Evolutionary conservation across 371 early-diverging fungal genomes (phyloP).

Genomic region (Lichtheimia ornata): DNA sequence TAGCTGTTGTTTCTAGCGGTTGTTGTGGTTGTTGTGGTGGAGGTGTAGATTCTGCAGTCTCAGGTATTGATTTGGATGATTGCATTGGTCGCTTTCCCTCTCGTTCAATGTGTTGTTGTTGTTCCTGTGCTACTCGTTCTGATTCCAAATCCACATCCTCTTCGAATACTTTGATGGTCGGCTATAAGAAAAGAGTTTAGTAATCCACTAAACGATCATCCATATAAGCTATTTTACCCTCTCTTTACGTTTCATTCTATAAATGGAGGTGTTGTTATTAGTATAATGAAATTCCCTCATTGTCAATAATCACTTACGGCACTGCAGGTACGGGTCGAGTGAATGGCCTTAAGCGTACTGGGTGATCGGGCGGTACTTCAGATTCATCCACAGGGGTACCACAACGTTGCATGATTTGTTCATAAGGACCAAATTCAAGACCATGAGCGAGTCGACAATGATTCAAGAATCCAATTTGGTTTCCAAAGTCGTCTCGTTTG

Average conservation of each 20-base stretch:
- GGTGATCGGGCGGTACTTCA: conserved; percentile 64
- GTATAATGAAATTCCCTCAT: not conserved
- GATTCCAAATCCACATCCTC: conserved; percentile 71
- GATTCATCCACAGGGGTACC: conserved; percentile 67
- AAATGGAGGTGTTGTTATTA: not conserved
- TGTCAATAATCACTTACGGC: conserved; percentile 2
- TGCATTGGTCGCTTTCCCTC: conserved; percentile 4
- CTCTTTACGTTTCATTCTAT: conserved; percentile 24
- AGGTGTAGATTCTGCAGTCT: not conserved
- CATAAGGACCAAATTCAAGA: conserved; percentile 67
- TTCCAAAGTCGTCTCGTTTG: conserved; percentile 67
- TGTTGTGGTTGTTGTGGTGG: not conserved
- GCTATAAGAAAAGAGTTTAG: conserved; percentile 34
- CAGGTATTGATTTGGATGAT: conserved; percentile 20
- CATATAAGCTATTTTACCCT: conserved; percentile 27
- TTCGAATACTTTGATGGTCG: conserved; percentile 71
- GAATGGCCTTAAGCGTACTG: conserved; percentile 46
- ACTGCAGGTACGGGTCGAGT: conserved; percentile 22
- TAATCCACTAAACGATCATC: not conserved
- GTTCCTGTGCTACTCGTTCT: conserved; percentile 21
- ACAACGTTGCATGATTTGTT: conserved; percentile 69
- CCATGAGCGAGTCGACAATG: conserved; percentile 78
- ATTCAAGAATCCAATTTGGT: conserved; percentile 78
- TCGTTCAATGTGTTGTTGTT: not conserved
- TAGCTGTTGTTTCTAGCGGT: not conserved